A percentile compares a stretch with the other conserved stretches of the same genome.
Evolutionary conservation across 805 yeast genomes (phyloP).

Genomic region (Candida insectorum): DNA sequence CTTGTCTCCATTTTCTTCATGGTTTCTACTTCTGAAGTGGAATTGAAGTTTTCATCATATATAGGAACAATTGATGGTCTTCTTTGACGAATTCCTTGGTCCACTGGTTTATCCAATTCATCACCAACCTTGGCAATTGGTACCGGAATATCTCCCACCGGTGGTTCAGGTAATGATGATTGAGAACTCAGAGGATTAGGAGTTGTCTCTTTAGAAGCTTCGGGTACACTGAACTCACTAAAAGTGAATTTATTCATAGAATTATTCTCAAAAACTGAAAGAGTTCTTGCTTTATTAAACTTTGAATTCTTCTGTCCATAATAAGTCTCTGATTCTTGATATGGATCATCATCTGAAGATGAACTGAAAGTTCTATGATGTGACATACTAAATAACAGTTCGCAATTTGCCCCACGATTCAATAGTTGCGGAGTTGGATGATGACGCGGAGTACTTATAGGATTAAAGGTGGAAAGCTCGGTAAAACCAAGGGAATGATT

Average conservation of each 20-base stretch:
- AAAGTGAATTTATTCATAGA: constrained; percentile 4
- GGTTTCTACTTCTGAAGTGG: constrained; percentile 10
- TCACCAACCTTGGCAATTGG: constrained; percentile 1
- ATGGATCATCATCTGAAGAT: constrained; percentile 57
- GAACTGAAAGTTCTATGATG: constrained; percentile 36
- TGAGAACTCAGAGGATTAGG: constrained; percentile 8
- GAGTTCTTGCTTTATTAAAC: constrained; percentile 55
- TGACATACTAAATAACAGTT: too few relatives aligned
- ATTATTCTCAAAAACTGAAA: constrained; percentile 38
- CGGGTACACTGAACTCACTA: constrained; percentile 7
- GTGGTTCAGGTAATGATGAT: constrained; percentile 7
- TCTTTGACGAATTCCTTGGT: constrained; percentile 7
- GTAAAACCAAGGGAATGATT: too few relatives aligned
- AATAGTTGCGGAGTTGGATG: too few relatives aligned
- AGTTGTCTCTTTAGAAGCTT: constrained; percentile 8
- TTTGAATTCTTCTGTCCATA: constrained; percentile 42
- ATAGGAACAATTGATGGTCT: constrained; percentile 30
- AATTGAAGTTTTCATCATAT: constrained; percentile 14
- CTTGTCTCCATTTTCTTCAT: constrained; percentile 1
- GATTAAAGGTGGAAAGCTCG: too few relatives aligned
- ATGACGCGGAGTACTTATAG: too few relatives aligned
- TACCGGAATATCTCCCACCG: constrained; percentile 7
- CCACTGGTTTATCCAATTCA: constrained; percentile 1
- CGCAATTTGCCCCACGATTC: too few relatives aligned
- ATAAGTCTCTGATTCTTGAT: constrained; percentile 63